Base-by-base conservation (phyloP, 139 green algal genomes). In the Haematococcus lacustris region DNA sequence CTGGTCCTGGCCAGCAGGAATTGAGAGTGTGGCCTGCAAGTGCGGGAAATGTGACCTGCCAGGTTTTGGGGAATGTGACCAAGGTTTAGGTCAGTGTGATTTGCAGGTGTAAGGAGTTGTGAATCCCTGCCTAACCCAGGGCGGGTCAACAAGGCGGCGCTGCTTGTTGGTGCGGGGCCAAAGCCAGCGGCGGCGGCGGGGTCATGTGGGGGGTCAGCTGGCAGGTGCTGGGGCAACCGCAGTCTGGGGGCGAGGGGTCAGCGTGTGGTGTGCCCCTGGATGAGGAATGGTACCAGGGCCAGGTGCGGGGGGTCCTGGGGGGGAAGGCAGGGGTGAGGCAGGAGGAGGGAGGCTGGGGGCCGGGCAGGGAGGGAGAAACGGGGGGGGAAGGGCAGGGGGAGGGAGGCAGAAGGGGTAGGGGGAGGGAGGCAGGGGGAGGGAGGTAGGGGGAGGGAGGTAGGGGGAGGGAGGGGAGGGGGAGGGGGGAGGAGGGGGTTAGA, bases 141-240 rank as follows among this genome's bases (percentile, higher is more conserved):
- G n/a, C n/a, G n/a, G n/a, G n/a, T n/a, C n/a, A n/a, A n/a, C 71
- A 51, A 70, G 74, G 66, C 75, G 86, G 4, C 77, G 90, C 40
- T 96, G 89, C 79, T 80, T 94, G 72, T 71, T 83, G 39, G 82
- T 91, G 64, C 83, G 89, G 47, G 87, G n/a, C n/a, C 86, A 43
- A 83, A 78, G 23, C 88, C 90, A 9, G 88, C 88, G 4, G 89
- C 89, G 7, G 87, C 86, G 32, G 82, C 80, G 28, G 71, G 71
- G 50, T n/a, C 74, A 81, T 51, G 76, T 70, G 23, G 83, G 80
- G 32, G 80, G 63, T 1, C 85, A 91, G 80, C 26, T 96, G 26
- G 83, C 88, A 28, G n/a, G 74, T 92, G 33, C 76, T 88, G n/a
- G 62, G 81, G 81, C 0, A 69, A 82, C 28, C 70, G 66, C 28